Conservation (phyloP, 2,329 filamentous ascomycete species). For the Hymenoscyphus scutula region DNA sequence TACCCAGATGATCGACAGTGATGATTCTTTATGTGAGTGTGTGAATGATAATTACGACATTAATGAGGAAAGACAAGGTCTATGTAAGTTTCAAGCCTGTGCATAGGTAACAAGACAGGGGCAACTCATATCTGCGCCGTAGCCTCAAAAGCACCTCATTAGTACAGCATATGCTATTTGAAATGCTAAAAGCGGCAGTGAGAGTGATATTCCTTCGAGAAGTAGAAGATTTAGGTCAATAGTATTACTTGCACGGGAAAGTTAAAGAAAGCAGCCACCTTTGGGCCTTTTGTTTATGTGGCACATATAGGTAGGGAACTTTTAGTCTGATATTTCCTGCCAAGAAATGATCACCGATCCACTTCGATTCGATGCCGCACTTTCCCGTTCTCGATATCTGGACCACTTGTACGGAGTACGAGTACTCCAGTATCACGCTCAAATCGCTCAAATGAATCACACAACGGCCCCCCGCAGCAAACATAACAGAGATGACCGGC, state of each 20-base stretch:
- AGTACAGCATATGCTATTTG: too few relatives aligned
- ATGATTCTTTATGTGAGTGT: neutral
- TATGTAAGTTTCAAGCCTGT: too few relatives aligned
- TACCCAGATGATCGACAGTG: neutral
- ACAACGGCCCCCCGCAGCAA: neutral
- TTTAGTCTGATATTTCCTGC: neutral
- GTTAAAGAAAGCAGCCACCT: too few relatives aligned
- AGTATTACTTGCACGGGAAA: too few relatives aligned
- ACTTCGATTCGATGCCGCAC: conserved; percentile 2
- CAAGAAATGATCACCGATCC: conserved; percentile 1
- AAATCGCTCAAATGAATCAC: neutral
- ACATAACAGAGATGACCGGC: neutral
- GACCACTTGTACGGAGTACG: neutral
- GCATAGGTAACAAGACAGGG: too few relatives aligned
- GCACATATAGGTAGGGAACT: neutral
- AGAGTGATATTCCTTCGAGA: too few relatives aligned
- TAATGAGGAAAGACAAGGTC: too few relatives aligned
- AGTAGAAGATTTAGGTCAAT: too few relatives aligned
- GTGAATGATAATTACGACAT: neutral
- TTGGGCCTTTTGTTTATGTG: neutral
- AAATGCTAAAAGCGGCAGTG: too few relatives aligned
- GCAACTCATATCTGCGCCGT: too few relatives aligned
- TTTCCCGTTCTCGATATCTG: conserved; percentile 2
- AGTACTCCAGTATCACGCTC: too few relatives aligned
- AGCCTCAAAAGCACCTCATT: too few relatives aligned